A percentile compares a stretch with the other conserved stretches of the same genome.
These are phyloP conservation scores for Hymenoscyphus occultus DNA, from an alignment of 2,329 filamentous ascomycete species.

Conservation along the genomic window DNA sequence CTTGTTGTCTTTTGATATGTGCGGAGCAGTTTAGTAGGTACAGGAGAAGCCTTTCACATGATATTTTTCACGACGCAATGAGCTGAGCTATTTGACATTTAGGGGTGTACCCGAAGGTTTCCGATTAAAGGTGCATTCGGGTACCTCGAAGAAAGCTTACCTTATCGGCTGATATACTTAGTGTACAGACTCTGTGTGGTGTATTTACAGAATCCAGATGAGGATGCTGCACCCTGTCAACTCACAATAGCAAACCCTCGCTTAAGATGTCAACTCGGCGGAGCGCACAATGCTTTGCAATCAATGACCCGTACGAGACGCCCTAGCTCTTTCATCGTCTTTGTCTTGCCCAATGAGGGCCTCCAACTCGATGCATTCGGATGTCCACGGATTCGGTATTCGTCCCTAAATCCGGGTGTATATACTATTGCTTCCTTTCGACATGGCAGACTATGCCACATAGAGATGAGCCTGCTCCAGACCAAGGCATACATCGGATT, in stretches of 20 bases:
- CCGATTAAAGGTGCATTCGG: not conserved
- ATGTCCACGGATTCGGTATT: not conserved
- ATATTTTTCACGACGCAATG: not conserved
- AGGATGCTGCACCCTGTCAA: no score
- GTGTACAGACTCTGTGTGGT: not conserved
- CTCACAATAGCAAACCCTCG: not conserved
- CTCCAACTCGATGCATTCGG: not conserved
- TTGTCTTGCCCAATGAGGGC: not conserved
- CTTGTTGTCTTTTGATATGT: not conserved
- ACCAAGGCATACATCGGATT: not conserved
- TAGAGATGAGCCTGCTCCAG: not conserved
- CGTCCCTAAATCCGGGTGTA: not conserved
- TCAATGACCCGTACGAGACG: slow-evolving; percentile 15
- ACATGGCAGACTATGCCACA: not conserved
- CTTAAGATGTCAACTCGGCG: not conserved
- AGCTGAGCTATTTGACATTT: not conserved
- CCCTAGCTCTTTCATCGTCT: not conserved
- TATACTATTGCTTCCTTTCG: not conserved
- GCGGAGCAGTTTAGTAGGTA: not conserved
- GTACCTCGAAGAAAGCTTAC: not conserved
- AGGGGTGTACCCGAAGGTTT: not conserved
- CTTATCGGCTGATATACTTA: not conserved
- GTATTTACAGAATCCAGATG: not conserved
- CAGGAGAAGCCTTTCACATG: not conserved
- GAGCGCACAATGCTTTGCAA: slow-evolving; percentile 14